Base-by-base conservation (phyloP, 202 grass and related monocot species). In the Schoenoplectus tabernaemontani region DNA sequence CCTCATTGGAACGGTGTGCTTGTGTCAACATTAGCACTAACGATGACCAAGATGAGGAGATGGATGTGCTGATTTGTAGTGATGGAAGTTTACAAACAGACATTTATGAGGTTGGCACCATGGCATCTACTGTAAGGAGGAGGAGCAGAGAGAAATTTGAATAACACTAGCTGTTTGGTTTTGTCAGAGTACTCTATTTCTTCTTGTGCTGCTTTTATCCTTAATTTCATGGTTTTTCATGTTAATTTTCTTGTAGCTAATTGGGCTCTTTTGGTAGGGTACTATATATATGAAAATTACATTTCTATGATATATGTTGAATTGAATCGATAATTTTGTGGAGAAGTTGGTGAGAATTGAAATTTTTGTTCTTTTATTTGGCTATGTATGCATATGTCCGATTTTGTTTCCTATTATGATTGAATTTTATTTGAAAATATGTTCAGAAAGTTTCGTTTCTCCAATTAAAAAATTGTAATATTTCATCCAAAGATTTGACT, bases 1-100 rank as follows among this genome's bases (percentile, higher is more conserved):
- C 87, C 15, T 96, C 93, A 17, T 81, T 96, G 47, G 89, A 96
- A 78, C 83, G 87, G 42, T 96, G 93, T 79, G 91, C 86, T 5
- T 96, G 93, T 83, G 79, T 96, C 33, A 88, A 90, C 67, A 81
- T 92, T 41, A 86, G 84, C 84, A 92, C 93, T 30, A 48, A 85
- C 7, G 93, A 96, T 78, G 92, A 96, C 68, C 84, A 7, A 37
- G 20, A 92, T 57, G 82, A 87, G 50, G 53, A 70, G 58, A 60
- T 57, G 80, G 87, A 85, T 57, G 89, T 76, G 74, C 90, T 96
- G n/a, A 85, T 90, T 72, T 79, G 34, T 39, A 66, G 64, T 57
- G 76, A 83, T 13, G 86, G 68, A 53, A 80, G 65, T 65, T 48
- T 56, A 51, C 58, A 64, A 24, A 78, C 22, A 47, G 80, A 79